Base-by-base conservation (phyloP, 2,329 filamentous ascomycete genomes). In the Fusarium sp. region DNA sequence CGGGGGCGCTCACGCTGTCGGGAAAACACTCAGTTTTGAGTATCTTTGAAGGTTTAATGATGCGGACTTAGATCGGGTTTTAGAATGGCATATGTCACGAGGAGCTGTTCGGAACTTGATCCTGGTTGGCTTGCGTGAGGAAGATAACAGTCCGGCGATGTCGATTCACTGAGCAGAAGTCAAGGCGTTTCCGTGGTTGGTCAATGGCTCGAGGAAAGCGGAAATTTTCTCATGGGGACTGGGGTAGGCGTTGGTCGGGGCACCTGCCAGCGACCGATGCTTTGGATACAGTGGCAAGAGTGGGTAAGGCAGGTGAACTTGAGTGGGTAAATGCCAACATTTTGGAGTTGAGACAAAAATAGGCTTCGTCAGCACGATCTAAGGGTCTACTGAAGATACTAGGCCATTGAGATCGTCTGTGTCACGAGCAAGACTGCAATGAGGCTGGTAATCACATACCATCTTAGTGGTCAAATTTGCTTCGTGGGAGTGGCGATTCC, bases 51-150 rank as follows among this genome's bases (percentile, higher is more conserved):
- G 37, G 44, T 37, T 49, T 23, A 35, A 41, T 27, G 62, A 56
- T 55, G 69, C 60, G 74, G 74, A 33, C 70, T 60, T 70, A 73
- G 60, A 45, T 67, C 69, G 60, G 72, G 42, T 59, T 70, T 69
- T 60, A 54, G 45, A 72, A 70, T 60, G 63, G 64, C 66, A 72
- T 59, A 66, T 66, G 69, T 69, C 48, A 58, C 68, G 63, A 74
- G 54, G 57, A 65, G 52, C 57, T 45, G 45, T 54, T 63, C 49
- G 52, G 55, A 39, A 72, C 73, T 75, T 73, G 72, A 73, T 69
- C 75, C 75, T 68, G 59, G 75, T 56, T 66, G 52, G 46, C 29
- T 57, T 65, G 48, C 42, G 54, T 65, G 61, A 55, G 45, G 37
- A 60, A 58, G 52, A 49, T 51, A 49, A 29, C 60, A 55, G 46